phyloP scores from a whole-genome alignment of 2,329 filamentous ascomycete species.

The Diaporthe sp. region DNA sequence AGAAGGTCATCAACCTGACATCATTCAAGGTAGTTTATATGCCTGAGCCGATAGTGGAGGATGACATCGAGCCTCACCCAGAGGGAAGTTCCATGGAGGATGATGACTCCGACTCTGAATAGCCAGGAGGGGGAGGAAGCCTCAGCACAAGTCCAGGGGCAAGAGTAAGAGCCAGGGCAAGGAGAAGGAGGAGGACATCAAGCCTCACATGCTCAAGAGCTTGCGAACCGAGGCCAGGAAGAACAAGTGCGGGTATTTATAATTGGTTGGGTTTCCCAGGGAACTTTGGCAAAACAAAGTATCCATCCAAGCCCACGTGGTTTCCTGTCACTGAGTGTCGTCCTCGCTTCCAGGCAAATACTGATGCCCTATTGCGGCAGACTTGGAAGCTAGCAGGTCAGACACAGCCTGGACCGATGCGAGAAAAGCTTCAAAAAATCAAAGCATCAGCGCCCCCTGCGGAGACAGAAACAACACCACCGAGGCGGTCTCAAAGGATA shows the following conservation, averaged over 20 bases:
- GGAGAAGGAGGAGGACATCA: slow-evolving; percentile 56
- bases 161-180: slow-evolving; percentile 63
- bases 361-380: no score
- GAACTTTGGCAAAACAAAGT: no score
- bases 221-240: slow-evolving; percentile 77
- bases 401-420: no score
- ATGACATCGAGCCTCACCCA: slow-evolving; percentile 40
- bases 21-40: slow-evolving; percentile 82
- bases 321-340: no score
- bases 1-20: slow-evolving; percentile 79
- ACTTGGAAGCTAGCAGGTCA: no score
- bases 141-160: slow-evolving; percentile 52
- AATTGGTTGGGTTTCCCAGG: no score
- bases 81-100: slow-evolving; percentile 34
- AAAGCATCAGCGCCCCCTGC: no score
- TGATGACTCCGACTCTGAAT: slow-evolving; percentile 44
- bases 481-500: no score
- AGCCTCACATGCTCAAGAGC: slow-evolving; percentile 50
- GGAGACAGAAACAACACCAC: no score
- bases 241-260: slow-evolving; percentile 76
- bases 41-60: slow-evolving; percentile 60
- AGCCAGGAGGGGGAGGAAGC: slow-evolving; percentile 49
- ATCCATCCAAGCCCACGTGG: no score
- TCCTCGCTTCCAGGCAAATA: no score
- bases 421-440: no score